Base-by-base conservation (phyloP, 1,284 basidiomycete genomes). In the Ganoderma multipileum region DNA sequence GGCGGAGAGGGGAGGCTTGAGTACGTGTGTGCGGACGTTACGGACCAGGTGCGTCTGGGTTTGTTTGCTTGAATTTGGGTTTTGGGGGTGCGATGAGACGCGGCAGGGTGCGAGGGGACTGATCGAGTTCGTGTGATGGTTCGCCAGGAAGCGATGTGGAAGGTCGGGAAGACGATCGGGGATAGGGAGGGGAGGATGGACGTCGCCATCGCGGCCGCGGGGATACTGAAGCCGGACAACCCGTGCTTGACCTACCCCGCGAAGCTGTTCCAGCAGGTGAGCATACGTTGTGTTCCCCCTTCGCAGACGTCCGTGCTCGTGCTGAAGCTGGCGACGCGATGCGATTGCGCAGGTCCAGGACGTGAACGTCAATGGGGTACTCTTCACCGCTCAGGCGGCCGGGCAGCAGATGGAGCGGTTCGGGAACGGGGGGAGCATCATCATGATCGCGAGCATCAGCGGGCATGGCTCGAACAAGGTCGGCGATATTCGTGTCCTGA, bases 371-470 rank as follows among this genome's bases (percentile, higher is more conserved):
- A 89, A 87, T 59, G 94, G 94, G 1, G 92, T 91, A 33, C 81
- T 95, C 68, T 91, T 89, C 75, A 92, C 92, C 11, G 92, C 92
- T 2, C 92, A 94, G 77, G 92, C 91, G 0, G 93, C 90, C 3
- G 94, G 92, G 1, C 84, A 87, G 67, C 89, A 93, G 79, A 95
- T 94, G 92, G 81, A 77, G 23, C 84, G 88, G 41, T 92, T 90
- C 71, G 86, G 87, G 1, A 86, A 83, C 16, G 84, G 85, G 8
- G 95, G 94, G 0, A 95, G 93, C 73, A 94, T 96, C 72, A 86
- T 95, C 71, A 80, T 95, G 69, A 90, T 95, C 72, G 94, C 92
- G 14, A 95, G 92, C 66, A 95, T 96, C 92, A 92, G 91, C 41
- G 95, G 93, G 20, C 89, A 89, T 62, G 89, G 95, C 71, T 91